Base-by-base conservation (phyloP, 257 asterid genomes). In the Verbena officinalis region DNA sequence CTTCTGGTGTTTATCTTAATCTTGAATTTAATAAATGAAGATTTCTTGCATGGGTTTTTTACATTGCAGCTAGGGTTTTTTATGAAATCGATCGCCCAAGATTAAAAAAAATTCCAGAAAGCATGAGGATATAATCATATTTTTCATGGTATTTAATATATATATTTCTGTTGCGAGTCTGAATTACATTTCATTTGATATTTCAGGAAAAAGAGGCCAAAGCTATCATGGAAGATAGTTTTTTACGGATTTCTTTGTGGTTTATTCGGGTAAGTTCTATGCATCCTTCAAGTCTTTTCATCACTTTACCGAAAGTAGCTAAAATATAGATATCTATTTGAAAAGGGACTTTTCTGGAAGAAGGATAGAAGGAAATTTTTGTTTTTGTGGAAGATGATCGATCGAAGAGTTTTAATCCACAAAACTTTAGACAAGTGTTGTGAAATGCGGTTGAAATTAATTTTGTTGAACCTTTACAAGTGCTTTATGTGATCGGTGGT, bases 161-260 rank as follows among this genome's bases (percentile, higher is more conserved):
- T 53, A 14, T 59, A 2, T 23, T 38, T 54, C 55, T 56, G 7
- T 46, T 27, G n/a, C 52, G 17, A 21, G 6, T 52, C 19, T 39
- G 40, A 55, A 42, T 44, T 11, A 5, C 21, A 36, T 42, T 36
- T 21, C 46, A 0, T 50, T 67, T 52, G 55, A 46, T 45, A 3
- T 24, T 67, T 61, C 58, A 90, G 97, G 88, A 81, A 71, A 0
- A 87, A 72, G 68, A 73, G 87, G 73, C 86, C 86, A 12, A 85
- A 85, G 76, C 38, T 90, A 23, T 78, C 94, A 9, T 21, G 77
- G 83, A 80, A 36, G 55, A 75, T 63, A 48, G 59, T 68, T 8
- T 74, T 75, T 1, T 80, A 78, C 5, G 85, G 75, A 3, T 83
- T 78, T 65, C 71, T 87, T 4, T 79, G 85, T 61, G 96, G 92